Evolutionary conservation across 805 yeast genomes (phyloP), one percentile per base, ranked within the genome.

Genomic region (Barnettozyma californica): DNA sequence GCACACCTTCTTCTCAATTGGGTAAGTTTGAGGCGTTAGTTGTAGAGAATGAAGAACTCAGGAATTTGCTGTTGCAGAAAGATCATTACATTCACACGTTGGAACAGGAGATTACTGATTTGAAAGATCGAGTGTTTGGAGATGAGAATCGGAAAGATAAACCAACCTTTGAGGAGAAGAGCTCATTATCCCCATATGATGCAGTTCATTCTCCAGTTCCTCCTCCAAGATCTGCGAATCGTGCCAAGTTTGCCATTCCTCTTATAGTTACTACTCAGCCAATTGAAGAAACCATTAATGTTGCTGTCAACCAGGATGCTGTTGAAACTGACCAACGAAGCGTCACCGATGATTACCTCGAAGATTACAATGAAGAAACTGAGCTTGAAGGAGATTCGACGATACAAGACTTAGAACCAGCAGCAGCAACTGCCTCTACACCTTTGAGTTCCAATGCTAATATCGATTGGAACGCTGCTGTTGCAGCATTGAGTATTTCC

Each of bases 151-250:
- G 18, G 27, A 11, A 16, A 11, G 38, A 9, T 25, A 42, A 45
- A 33, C 16, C 16, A 4, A 27, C 2, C 14, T 26, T 13, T 41
- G 26, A 36, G 36, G 42, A 46, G 8, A n/a, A 21, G 2, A 36
- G 48, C 33, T 29, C 33, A 5, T 14, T 14, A 5, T 8, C 14
- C 33, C 33, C 33, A 29, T 8, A 29, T 13, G 33, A 14, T 29
- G 33, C 16, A 4, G n/a, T 8, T 14, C 16, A 29, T 14, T 29
- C 33, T 29, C 33, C 33, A 11, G 54, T 50, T 5, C 56, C 64
- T 16, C 76, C 76, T 9, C 70, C 73, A 29, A 61, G 76, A 47
- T 71, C 76, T 1, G 67, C 68, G 0, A 69, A 70, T 27, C 65
- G 75, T 45, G 53, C 52, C 7, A 57, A 38, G 26, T 18, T 35